Evolutionary conservation across 2,329 filamentous ascomycete genomes (phyloP).

Genomic region (Gremmenia infestans): DNA sequence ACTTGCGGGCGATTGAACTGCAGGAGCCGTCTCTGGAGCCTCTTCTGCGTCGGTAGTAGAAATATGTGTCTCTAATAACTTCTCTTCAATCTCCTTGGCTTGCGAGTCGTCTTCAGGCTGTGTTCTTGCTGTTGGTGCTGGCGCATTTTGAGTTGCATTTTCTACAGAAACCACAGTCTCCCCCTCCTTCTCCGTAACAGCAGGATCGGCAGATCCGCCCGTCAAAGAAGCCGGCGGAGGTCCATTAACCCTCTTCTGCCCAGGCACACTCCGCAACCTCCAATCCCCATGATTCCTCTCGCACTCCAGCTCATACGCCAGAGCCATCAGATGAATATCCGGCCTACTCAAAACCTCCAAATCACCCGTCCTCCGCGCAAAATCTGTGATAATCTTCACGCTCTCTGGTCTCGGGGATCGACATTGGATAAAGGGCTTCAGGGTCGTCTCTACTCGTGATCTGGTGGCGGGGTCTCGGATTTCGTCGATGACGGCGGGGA

Average conservation of each 20-base stretch:
- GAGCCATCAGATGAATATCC: conserved; percentile 82
- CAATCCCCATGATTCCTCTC: conserved; percentile 88
- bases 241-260: conserved; percentile 74
- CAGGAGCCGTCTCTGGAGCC: not conserved
- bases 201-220: conserved; percentile 26
- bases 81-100: not conserved
- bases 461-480: conserved; percentile 81
- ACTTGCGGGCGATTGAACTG: not conserved
- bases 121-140: not conserved
- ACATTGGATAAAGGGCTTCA: conserved; percentile 79
- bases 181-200: conserved; percentile 5
- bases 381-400: conserved; percentile 73
- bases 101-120: not conserved
- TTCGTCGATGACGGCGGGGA: conserved; percentile 80
- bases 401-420: conserved; percentile 71
- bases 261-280: conserved; percentile 72
- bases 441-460: conserved; percentile 73
- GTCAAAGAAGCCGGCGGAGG: conserved; percentile 38
- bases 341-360: conserved; percentile 80
- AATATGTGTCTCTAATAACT: conserved; percentile 4
- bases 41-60: conserved; percentile 1
- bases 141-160: not conserved
- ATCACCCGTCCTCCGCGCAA: conserved; percentile 86
- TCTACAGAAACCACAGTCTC: not conserved
- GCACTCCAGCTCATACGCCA: conserved; percentile 92